These are phyloP conservation scores for Spirogloea muscicola DNA, from an alignment of 139 green algal species.

Conservation along the genomic window DNA sequence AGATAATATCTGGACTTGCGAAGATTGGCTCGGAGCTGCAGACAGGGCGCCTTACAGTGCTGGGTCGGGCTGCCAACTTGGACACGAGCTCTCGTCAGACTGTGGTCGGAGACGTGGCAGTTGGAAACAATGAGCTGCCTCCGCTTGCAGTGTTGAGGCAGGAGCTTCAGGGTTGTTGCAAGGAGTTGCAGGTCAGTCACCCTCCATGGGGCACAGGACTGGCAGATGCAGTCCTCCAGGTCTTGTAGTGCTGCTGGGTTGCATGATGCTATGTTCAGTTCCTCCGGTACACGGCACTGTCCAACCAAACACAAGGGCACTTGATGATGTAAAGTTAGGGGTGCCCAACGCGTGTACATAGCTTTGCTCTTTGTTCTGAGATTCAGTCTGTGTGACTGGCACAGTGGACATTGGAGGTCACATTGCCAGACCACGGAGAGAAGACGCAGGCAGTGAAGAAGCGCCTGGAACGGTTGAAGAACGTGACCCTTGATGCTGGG, in stretches of 20 bases:
- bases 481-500: slow-evolving; percentile 34
- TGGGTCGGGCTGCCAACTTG: not conserved
- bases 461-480: slow-evolving; percentile 21
- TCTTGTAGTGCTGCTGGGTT: too few relatives aligned
- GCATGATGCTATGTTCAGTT: too few relatives aligned
- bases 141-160: slow-evolving; percentile 2
- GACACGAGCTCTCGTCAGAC: not conserved
- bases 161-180: slow-evolving; percentile 11
- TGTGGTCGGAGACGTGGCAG: not conserved
- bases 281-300: too few relatives aligned
- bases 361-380: too few relatives aligned
- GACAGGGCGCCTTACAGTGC: not conserved
- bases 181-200: slow-evolving; percentile 12
- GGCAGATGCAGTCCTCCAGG: too few relatives aligned
- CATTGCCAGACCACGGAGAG: not conserved
- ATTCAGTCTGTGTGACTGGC: too few relatives aligned
- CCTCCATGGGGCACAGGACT: too few relatives aligned
- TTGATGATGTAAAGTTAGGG: too few relatives aligned
- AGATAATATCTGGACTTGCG: slow-evolving; percentile 7
- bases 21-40: slow-evolving; percentile 9
- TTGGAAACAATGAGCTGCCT: not conserved
- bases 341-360: too few relatives aligned
- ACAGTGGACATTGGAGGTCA: slow-evolving; percentile 6
- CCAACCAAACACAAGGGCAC: too few relatives aligned
- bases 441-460: slow-evolving; percentile 10